Evolutionary conservation across 2,329 filamentous ascomycete species (phyloP).

Genomic region (Apiospora phragmitis): DNA sequence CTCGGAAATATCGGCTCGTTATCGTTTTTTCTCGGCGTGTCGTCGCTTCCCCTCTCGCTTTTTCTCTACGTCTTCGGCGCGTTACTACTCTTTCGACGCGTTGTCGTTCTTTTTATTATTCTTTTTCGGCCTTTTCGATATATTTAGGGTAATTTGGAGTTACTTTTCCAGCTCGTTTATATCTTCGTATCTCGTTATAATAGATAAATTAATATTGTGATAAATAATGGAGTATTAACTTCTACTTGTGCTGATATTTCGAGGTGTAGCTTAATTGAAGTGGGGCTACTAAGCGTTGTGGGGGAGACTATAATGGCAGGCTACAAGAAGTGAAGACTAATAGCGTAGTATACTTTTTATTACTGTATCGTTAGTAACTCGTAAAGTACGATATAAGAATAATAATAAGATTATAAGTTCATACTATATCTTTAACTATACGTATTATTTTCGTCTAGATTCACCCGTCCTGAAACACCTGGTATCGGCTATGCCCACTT

Average conservation of each 20-base stretch:
- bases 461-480: background rate
- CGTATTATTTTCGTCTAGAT: background rate
- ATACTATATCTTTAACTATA: background rate
- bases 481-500: background rate
- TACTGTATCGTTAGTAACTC: background rate
- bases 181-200: background rate
- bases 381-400: background rate
- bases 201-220: background rate
- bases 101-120: background rate
- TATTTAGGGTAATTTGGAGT: background rate
- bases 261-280: background rate
- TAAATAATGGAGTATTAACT: background rate
- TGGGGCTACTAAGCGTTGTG: background rate
- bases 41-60: background rate
- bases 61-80: background rate
- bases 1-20: constrained; percentile 16
- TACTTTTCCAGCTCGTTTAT: background rate
- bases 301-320: background rate
- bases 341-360: background rate
- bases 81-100: constrained; percentile 18
- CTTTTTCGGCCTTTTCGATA: background rate
- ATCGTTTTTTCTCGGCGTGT: background rate
- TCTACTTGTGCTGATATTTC: background rate
- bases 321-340: background rate
- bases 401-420: background rate